Percentiles rank a stretch among this genome's conserved stretches.
These are phyloP conservation scores for Eucalyptus polybractea DNA, from an alignment of 345 rosid genomes.

Conservation along the genomic window DNA sequence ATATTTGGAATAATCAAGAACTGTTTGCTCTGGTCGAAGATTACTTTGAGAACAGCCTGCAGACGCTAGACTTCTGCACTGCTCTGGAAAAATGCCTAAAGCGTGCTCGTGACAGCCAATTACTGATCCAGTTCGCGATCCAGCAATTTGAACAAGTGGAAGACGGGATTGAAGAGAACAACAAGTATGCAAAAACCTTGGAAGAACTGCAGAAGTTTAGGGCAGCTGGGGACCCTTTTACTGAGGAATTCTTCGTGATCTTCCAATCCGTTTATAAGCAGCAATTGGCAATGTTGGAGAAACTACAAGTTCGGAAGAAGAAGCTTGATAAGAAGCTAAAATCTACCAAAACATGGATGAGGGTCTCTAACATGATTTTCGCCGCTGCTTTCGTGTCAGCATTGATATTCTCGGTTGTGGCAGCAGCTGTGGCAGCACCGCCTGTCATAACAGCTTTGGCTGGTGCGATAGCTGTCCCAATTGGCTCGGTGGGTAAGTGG, in stretches of 20 bases:
- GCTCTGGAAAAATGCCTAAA: conserved; percentile 58
- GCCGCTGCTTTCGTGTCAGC: conserved; percentile 60
- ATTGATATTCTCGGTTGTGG: conserved; percentile 73
- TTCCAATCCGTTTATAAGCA: conserved; percentile 36
- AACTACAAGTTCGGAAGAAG: conserved; percentile 28
- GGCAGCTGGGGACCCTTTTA: conserved; percentile 60
- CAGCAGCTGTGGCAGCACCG: conserved; percentile 79
- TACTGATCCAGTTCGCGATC: conserved; percentile 52
- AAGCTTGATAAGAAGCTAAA: conserved; percentile 59
- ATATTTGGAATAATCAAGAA: conserved; percentile 61
- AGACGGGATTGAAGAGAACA: conserved; percentile 12
- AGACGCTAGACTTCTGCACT: conserved; percentile 65
- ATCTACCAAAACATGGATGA: conserved; percentile 61
- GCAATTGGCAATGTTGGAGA: conserved; percentile 39
- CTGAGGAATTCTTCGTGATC: conserved; percentile 41
- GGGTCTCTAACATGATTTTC: conserved; percentile 61
- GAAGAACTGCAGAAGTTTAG: conserved; percentile 54
- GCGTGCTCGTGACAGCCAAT: conserved; percentile 56
- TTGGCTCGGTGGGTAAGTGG: conserved; percentile 77
- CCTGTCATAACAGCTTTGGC: conserved; percentile 60
- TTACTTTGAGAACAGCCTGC: conserved; percentile 53
- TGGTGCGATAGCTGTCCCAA: conserved; percentile 56
- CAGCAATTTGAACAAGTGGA: conserved; percentile 48
- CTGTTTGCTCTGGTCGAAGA: conserved; percentile 53
- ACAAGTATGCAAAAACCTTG: conserved; percentile 45